Evolutionary conservation across 2,329 filamentous ascomycete genomes (phyloP), one percentile per base, ranked within the genome.

Genomic region (Colletotrichum liaoningense): DNA sequence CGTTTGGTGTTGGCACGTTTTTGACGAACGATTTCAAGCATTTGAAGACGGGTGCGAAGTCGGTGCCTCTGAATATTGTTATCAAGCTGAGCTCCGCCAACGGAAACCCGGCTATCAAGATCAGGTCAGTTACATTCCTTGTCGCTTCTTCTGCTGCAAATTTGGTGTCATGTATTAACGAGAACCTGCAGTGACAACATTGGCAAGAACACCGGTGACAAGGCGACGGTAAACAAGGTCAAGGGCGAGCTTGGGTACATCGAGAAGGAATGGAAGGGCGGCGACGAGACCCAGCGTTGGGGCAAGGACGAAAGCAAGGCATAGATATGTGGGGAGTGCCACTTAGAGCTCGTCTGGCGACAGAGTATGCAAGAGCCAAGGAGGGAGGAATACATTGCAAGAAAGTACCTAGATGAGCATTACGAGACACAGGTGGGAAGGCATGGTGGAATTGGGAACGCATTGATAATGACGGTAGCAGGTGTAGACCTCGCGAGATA

Each of bases 1-100:
- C 93, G 0, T 99, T 99, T 84, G 97, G 97, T 74, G 94, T 99
- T 1, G 97, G 97, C 5, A 99, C 97, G 0, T 98, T 94, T 83
- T 88, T 99, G 78, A 99, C 97, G 4, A 98, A 99, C 79, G 97
- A 99, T 82, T 99, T 97, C 81, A 86, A 85, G n/a, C 90, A 93
- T 76, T 85, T 89, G 74, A 91, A 88, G 46, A 93, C 92, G 1
- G 92, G 92, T 52, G 91, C 91, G 77, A 98, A 98, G 84, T 98
- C 95, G 0, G 91, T 92, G 19, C 97, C 97, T 0, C 86, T 99
- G 67, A 99, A 99, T 79, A 99, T 99, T 78, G 97, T 99, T 77
- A 98, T 99, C 85, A 99, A 99, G 85, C 89, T 99, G 74, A 94
- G 94, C 75, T 95, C 94, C 11, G 97, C 95, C 0, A 90, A 87